These are phyloP conservation scores for Penicillium verhagenii DNA, from an alignment of 495 filamentous ascomycete genomes.

Conservation along the genomic window DNA sequence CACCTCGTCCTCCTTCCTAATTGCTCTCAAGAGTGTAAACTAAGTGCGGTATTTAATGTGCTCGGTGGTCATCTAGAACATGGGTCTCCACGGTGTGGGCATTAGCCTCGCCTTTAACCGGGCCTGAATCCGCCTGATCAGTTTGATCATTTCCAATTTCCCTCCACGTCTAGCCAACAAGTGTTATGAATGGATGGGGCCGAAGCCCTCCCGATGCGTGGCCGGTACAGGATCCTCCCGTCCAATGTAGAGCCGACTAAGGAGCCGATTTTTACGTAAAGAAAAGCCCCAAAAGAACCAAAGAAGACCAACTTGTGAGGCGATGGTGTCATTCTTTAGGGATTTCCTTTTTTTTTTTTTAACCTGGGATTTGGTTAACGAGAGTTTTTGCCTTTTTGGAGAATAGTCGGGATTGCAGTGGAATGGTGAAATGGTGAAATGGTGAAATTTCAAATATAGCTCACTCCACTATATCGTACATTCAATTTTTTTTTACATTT, in stretches of 20 bases:
- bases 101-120: slow-evolving; percentile 7
- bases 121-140: neutral
- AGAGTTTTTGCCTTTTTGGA: too few relatives aligned
- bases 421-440: neutral
- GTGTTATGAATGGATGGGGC: neutral
- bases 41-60: neutral
- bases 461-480: neutral
- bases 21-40: neutral
- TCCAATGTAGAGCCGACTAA: slow-evolving; percentile 19
- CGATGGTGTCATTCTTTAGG: slow-evolving; percentile 17
- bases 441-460: neutral
- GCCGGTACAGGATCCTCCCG: slow-evolving; percentile 24
- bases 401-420: too few relatives aligned
- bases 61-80: neutral
- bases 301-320: neutral
- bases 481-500: too few relatives aligned
- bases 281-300: slow-evolving; percentile 8
- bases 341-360: neutral
- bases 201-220: slow-evolving; percentile 14
- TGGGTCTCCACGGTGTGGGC: slow-evolving; percentile 8
- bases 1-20: neutral
- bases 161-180: neutral
- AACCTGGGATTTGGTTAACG: too few relatives aligned
- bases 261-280: slow-evolving; percentile 39
- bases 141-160: neutral